Evolutionary conservation across 208 protist species (phyloP), one percentile per base, ranked within the genome.

Genomic region (Phytomonas sp.): DNA sequence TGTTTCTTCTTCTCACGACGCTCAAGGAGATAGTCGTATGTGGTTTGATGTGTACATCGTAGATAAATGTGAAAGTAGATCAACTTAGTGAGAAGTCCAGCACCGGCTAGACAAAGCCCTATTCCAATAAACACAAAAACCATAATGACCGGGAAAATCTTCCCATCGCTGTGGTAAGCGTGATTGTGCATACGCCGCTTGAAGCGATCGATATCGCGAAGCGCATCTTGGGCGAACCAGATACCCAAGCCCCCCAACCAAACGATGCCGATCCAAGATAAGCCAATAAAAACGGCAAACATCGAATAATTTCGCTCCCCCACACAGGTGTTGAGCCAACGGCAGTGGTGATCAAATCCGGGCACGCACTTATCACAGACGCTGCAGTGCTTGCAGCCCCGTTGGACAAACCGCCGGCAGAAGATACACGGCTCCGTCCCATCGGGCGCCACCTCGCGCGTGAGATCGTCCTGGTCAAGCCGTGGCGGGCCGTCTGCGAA

Each of bases 301-400:
- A 84, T 69, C 0, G 60, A 37, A 70, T 97, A 97, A 68, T 97
- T 97, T 40, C 77, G 82, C 5, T 29, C 68, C 4, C 93, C 93
- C 1, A 97, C 82, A 65, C 91, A 95, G 61, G 81, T 89, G 69
- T 94, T 94, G n/a, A 93, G 75, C 93, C 93, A 97, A 0, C 88
- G 91, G 69, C 93, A 97, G 76, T 97, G 93, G 72, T 97, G 93
- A 68, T 97, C 93, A 67, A 96, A 96, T 11, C 85, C 87, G 5
- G 89, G 83, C 0, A 97, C 89, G 61, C 93, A 97, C 74, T 94
- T 95, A 67, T 96, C 91, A 66, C 93, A 97, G 63, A 93, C 78
- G 40, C 84, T 85, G 68, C 93, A 97, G 75, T 97, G 93, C 73
- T 92, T 98, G 73, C 87, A 84, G 52, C 76, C 77, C 16, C 67